Percentiles rank a stretch among this genome's conserved stretches.
phyloP scores from a whole-genome alignment of 208 protist species.

The Trypanosoma scelopori region DNA sequence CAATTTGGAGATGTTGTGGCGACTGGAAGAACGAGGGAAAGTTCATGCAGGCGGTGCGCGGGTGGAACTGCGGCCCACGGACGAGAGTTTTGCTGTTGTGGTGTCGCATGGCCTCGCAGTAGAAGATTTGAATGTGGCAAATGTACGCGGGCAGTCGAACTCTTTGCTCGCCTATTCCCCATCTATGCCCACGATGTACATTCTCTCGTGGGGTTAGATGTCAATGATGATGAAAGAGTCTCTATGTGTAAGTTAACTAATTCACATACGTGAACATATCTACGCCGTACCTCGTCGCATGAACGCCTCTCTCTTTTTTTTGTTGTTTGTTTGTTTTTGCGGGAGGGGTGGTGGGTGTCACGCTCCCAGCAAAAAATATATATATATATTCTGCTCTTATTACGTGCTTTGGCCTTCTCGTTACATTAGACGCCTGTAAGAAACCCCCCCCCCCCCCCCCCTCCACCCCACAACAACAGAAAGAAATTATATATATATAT shows the following conservation, averaged over 20 bases:
- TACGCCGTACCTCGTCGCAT: no score
- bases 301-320: no score
- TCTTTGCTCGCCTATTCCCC: conserved; percentile 46
- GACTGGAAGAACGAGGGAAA: conserved; percentile 6
- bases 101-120: conserved; percentile 51
- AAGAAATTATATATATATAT: no score
- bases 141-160: conserved; percentile 2
- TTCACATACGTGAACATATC: no score
- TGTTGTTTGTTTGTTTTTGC: no score
- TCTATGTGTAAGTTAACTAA: no score
- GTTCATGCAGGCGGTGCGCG: conserved; percentile 23
- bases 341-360: no score
- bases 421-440: neutral
- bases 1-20: conserved; percentile 76
- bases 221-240: no score
- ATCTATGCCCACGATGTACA: conserved; percentile 51
- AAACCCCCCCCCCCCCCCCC: no score
- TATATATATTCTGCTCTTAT: neutral
- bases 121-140: conserved; percentile 46
- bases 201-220: conserved; percentile 37
- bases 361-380: neutral
- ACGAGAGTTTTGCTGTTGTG: conserved; percentile 54
- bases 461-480: no score
- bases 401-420: no score
- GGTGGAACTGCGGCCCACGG: conserved; percentile 38